phyloP scores from a whole-genome alignment of 1,284 basidiomycete species.

The Cutaneotrichosporon curvatum region DNA sequence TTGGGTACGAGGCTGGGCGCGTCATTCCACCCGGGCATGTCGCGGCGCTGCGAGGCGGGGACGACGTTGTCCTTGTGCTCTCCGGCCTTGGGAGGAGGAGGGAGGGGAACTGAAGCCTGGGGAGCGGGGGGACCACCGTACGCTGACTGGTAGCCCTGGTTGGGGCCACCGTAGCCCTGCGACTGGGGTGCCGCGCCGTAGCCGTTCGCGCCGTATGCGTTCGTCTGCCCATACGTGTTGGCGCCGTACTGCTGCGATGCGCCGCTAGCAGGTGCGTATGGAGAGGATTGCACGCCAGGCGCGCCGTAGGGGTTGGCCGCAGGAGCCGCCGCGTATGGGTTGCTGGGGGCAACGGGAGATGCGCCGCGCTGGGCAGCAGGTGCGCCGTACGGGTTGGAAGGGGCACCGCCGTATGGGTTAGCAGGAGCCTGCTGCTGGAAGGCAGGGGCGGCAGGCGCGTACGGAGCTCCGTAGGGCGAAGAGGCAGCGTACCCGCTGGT shows the following conservation, averaged over 20 bases:
- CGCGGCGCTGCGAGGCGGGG: conserved; percentile 47
- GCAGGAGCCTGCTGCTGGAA: conserved; percentile 10
- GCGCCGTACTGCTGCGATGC: background rate
- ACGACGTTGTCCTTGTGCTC: conserved; percentile 24
- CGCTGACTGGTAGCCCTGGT: conserved; percentile 17
- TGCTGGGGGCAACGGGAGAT: background rate
- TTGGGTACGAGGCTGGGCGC: conserved; percentile 50
- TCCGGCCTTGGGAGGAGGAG: conserved; percentile 41
- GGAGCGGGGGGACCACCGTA: conserved; percentile 34
- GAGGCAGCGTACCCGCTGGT: conserved; percentile 9
- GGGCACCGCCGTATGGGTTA: conserved; percentile 15
- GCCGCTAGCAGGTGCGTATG: conserved; percentile 5
- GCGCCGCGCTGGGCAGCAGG: background rate
- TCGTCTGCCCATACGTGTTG: conserved; percentile 7
- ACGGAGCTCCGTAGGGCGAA: conserved; percentile 9
- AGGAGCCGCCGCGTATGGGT: background rate
- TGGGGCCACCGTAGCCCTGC: conserved; percentile 18
- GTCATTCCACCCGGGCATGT: conserved; percentile 87
- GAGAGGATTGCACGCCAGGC: conserved; percentile 4
- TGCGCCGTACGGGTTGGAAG: conserved; percentile 11
- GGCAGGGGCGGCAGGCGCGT: conserved; percentile 25
- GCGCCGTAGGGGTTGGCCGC: conserved; percentile 21
- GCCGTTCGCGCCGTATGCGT: conserved; percentile 24
- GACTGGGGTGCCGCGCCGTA: conserved; percentile 26
- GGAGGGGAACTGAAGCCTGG: conserved; percentile 18